Conservation (phyloP, 2,329 filamentous ascomycete species). For the Elsinoe necatrix region DNA sequence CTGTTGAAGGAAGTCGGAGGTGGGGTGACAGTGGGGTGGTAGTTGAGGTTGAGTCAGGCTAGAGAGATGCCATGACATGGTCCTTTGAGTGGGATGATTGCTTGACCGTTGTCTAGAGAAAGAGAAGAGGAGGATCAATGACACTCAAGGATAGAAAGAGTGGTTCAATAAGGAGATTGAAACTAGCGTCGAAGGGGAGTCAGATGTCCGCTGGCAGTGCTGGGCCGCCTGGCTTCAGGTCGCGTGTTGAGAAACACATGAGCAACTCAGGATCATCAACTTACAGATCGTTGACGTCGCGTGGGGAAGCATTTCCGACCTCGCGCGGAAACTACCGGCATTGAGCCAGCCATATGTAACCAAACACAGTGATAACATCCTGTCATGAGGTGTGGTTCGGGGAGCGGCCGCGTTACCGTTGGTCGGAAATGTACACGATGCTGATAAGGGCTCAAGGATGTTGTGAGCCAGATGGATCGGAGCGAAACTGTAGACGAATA, state of each 20-base stretch:
- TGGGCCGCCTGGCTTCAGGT: not conserved
- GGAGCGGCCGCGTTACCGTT: not conserved
- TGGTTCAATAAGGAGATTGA: slow-evolving; percentile 1
- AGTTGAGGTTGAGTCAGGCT: slow-evolving; percentile 32
- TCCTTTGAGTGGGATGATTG: slow-evolving; percentile 5
- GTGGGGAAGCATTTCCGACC: not conserved
- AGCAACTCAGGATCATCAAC: slow-evolving; percentile 1
- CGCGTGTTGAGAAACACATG: slow-evolving; percentile 12
- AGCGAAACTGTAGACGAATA: not conserved
- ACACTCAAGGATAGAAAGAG: not conserved
- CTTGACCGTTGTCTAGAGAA: not conserved
- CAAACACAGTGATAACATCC: slow-evolving; percentile 9
- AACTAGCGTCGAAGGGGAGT: slow-evolving; percentile 1
- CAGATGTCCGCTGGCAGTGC: slow-evolving; percentile 4
- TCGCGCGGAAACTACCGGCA: slow-evolving; percentile 5
- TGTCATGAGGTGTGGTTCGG: slow-evolving; percentile 11
- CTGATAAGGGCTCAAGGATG: slow-evolving; percentile 11
- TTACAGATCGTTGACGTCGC: slow-evolving; percentile 9
- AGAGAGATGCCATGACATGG: slow-evolving; percentile 25
- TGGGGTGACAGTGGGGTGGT: slow-evolving; percentile 53
- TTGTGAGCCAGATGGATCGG: not conserved
- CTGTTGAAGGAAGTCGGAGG: slow-evolving; percentile 47
- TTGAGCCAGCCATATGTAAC: not conserved
- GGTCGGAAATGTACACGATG: slow-evolving; percentile 6
- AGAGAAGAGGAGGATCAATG: not conserved